Base-by-base conservation (phyloP, 2,329 filamentous ascomycete genomes). In the Fusarium humuli region DNA sequence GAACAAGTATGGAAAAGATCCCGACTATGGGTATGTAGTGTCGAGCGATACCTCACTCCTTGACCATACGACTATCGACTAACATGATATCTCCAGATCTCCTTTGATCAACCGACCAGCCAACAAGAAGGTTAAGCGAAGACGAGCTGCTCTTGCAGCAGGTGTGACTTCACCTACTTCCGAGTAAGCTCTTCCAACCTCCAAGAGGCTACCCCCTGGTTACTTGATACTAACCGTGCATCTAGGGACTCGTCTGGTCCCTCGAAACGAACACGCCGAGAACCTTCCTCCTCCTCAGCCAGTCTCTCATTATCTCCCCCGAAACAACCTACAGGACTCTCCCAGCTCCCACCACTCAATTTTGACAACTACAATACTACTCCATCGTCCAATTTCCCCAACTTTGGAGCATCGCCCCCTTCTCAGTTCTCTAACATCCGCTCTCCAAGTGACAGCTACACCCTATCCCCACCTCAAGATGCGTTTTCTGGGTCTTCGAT, bases 1-100 rank as follows among this genome's bases (percentile, higher is more conserved):
- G 64, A 79, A 78, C 65, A 81, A 82, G 62, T 83, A 83, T 45
- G 81, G 81, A 0, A 78, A 75, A 40, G 80, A 82, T 40, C 79
- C 81, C 1, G 74, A 77, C 9, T 82, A 78, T 57, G 77, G 78
- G 81, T 82, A 75, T 59, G 80, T 73, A 29, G 8, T 34, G 22
- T n/a, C 7, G 32, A 13, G 20, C 7, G 7, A 25, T 16, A 9
- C 3, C 18, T 37, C 23, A 23, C 11, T 46, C 20, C 40, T 23
- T 22, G 18, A 14, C n/a, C 13, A 30, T 29, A 23, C 7, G 22
- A 3, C 8, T 5, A 5, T 46, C 18, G 12, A 29, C 65, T 57
- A 30, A 69, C 12, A 22, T 13, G n/a, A 3, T 32, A 25, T 11
- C 16, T 29, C 10, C 18, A 71, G 68, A 20, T 57, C 67, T 7